Percentiles rank a stretch among this genome's conserved stretches.
phyloP scores from a whole-genome alignment of 108 stramenopile species.

The Hondaea fermentalgiana region DNA sequence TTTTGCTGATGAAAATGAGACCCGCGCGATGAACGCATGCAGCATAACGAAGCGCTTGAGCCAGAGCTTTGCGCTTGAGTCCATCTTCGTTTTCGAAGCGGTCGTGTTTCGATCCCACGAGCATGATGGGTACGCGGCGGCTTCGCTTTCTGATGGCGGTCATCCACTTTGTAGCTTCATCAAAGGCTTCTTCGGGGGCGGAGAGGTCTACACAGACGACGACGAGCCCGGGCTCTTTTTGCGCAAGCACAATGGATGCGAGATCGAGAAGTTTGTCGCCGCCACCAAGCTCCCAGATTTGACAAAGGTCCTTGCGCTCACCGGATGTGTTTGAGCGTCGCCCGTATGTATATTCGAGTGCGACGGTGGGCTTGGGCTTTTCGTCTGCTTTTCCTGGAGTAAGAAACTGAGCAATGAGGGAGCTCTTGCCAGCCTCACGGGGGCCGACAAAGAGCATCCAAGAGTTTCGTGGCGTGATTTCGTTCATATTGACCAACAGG shows the following conservation, averaged over 20 bases:
- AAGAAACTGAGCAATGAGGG: constrained; percentile 32
- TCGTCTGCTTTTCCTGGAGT: constrained; percentile 34
- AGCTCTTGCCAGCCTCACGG: constrained; percentile 35
- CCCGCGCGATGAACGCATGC: not conserved
- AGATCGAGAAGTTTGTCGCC: constrained; percentile 37
- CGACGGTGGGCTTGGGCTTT: constrained; percentile 42
- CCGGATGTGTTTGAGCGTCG: not conserved
- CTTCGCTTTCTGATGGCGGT: not conserved
- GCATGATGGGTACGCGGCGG: not conserved
- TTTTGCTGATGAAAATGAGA: not conserved
- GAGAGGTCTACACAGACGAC: not conserved
- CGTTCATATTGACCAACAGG: not conserved
- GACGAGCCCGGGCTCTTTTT: not conserved
- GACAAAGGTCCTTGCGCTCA: constrained; percentile 36
- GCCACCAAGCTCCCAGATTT: constrained; percentile 50
- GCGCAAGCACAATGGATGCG: constrained; percentile 25
- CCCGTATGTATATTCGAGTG: constrained; percentile 45
- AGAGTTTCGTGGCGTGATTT: not conserved
- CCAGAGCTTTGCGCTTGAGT: not conserved
- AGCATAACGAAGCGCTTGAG: not conserved
- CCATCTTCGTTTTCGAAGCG: constrained; percentile 9
- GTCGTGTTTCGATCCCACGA: not conserved
- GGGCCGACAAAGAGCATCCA: constrained; percentile 33
- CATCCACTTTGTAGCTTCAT: not conserved
- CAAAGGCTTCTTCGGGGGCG: not conserved